Conservation (phyloP, 768 basidiomycete genomes). For the Cystobasidiopsis lactophilus region DNA sequence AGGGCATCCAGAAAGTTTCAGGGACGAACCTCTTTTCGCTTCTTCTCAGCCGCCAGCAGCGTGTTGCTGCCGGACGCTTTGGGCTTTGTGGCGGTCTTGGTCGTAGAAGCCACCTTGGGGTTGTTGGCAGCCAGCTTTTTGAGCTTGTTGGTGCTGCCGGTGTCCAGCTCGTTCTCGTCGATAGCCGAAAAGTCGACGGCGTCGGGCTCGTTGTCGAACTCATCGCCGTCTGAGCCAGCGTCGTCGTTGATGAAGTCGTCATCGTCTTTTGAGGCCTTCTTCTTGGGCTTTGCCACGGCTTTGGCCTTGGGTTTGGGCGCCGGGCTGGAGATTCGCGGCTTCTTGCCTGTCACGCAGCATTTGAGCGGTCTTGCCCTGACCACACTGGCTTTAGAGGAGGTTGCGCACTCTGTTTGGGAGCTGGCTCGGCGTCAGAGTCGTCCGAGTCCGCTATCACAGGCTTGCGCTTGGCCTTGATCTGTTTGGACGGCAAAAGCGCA, state of each 20-base stretch:
- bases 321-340: background rate
- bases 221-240: background rate
- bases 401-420: background rate
- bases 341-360: background rate
- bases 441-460: background rate
- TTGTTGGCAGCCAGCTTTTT: background rate
- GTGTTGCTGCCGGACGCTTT: background rate
- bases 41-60: background rate
- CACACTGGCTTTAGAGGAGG: background rate
- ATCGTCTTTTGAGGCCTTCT: background rate
- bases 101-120: background rate
- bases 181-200: background rate
- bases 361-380: too few relatives aligned
- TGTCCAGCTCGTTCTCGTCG: background rate
- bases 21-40: background rate
- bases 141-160: constrained; percentile 9
- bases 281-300: constrained; percentile 2
- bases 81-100: background rate
- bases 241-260: background rate
- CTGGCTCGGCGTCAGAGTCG: background rate
- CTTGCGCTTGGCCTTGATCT: background rate
- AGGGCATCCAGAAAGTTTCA: background rate
- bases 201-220: background rate
- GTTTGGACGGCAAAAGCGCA: too few relatives aligned
- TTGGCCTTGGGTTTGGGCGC: too few relatives aligned